phyloP scores from a whole-genome alignment of 2,329 filamentous ascomycete genomes.

The Ophiostoma novo-ulmi region DNA sequence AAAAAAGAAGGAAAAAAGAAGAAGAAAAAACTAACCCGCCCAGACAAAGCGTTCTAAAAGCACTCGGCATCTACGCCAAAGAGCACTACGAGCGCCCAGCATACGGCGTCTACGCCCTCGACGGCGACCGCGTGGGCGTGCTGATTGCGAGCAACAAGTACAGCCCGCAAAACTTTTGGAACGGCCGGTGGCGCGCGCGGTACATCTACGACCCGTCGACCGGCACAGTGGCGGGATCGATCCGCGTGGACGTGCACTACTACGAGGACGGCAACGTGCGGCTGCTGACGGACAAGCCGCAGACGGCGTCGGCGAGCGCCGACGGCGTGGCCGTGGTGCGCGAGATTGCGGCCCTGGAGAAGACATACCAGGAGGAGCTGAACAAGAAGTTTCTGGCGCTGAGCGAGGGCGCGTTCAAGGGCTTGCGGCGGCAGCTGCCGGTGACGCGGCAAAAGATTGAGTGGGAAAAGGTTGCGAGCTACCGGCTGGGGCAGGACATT shows the following conservation, averaged over 20 bases:
- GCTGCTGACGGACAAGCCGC: constrained; percentile 77
- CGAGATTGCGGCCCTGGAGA: constrained; percentile 75
- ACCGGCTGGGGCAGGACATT: constrained; percentile 77
- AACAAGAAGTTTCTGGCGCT: constrained; percentile 84
- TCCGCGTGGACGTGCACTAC: constrained; percentile 97
- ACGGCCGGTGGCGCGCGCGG: constrained; percentile 88
- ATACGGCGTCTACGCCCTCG: constrained; percentile 75
- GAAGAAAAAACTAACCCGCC: constrained; percentile 58
- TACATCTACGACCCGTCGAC: constrained; percentile 74
- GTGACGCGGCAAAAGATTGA: constrained; percentile 98
- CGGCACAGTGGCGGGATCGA: constrained; percentile 64
- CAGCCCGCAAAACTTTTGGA: constrained; percentile 98
- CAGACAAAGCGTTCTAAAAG: constrained; percentile 57
- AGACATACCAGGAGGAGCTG: constrained; percentile 92
- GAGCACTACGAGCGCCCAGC: constrained; percentile 85
- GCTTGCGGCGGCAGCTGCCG: constrained; percentile 82
- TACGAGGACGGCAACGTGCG: constrained; percentile 99
- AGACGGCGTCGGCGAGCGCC: constrained; percentile 56
- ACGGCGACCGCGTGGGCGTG: constrained; percentile 68
- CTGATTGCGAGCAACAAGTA: constrained; percentile 93
- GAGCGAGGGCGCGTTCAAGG: constrained; percentile 94
- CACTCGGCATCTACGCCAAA: constrained; percentile 65
- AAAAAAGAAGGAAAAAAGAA: neutral
- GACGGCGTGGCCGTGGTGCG: constrained; percentile 65
- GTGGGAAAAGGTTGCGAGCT: constrained; percentile 97